Conservation (phyloP, 2,329 filamentous ascomycete species). For the Sarocladium oryzae region DNA sequence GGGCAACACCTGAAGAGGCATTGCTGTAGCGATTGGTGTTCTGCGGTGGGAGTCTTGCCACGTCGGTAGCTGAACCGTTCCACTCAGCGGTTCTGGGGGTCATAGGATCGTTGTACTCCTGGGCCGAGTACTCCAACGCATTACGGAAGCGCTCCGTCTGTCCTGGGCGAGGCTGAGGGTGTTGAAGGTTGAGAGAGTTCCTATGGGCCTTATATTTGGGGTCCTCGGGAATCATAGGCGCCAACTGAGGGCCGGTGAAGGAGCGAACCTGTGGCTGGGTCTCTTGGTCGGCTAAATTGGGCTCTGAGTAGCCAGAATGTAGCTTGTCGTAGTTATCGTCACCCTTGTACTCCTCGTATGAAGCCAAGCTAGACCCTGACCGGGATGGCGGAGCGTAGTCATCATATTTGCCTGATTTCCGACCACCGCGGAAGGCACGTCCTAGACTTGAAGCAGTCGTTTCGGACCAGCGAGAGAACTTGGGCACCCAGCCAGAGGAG, state of each 20-base stretch:
- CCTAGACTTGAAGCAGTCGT: constrained; percentile 86
- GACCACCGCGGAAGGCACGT: constrained; percentile 66
- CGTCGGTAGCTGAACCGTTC: constrained; percentile 53
- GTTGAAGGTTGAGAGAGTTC: constrained; percentile 72
- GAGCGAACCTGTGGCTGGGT: constrained; percentile 17
- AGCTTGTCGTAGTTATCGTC: constrained; percentile 57
- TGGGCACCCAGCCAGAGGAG: constrained; percentile 75
- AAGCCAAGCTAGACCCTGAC: constrained; percentile 67
- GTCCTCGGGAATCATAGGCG: constrained; percentile 39
- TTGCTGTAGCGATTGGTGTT: constrained; percentile 39
- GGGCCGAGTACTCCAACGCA: constrained; percentile 65
- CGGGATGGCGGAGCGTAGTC: constrained; percentile 57
- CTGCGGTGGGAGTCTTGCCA: constrained; percentile 42
- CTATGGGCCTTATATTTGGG: constrained; percentile 79
- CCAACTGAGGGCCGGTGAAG: constrained; percentile 31
- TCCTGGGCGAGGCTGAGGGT: constrained; percentile 70
- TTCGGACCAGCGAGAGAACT: constrained; percentile 95
- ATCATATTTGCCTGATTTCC: constrained; percentile 54
- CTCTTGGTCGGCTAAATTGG: constrained; percentile 32
- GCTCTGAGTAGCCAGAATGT: constrained; percentile 49
- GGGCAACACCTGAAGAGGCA: constrained; percentile 27
- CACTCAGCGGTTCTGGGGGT: constrained; percentile 57
- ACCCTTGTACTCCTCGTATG: constrained; percentile 53
- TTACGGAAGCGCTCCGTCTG: constrained; percentile 69
- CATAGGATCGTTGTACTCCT: constrained; percentile 56